Base-by-base conservation (phyloP, 306 rosid species). In the Rosa multiflora region DNA sequence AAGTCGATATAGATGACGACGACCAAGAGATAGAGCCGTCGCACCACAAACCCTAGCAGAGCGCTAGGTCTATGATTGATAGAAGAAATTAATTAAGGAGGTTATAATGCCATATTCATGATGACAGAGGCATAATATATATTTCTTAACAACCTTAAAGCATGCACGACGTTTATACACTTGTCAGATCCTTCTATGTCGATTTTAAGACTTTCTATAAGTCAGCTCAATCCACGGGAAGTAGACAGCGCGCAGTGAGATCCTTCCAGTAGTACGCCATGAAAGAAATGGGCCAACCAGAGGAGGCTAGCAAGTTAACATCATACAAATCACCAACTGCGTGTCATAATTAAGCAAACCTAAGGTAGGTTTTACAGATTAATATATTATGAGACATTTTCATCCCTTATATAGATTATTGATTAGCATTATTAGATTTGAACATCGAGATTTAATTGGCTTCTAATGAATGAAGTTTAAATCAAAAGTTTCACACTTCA, bases 261-360 rank as follows among this genome's bases (percentile, higher is more conserved):
- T 21, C 4, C 48, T 11, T 18, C n/a, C 49, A 13, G 43, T 64
- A 35, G 10, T 44, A 26, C 29, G 47, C 20, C 63, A 15, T 39
- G 79, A 80, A 73, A 67, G 84, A 66, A 32, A 76, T 56, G 82
- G 79, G 56, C 77, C 84, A 84, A 84, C 84, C 3, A 39, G 76
- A 42, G 73, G 87, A 40, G 20, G 87, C 44, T 84, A 17, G 61
- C 55, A 18, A 56, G 79, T 80, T 40, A 20, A 43, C 82, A 56
- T 84, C 87, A 76, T 18, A 11, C 64, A 20, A 20, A 69, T 35
- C 20, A 23, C 26, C 76, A 52, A 11, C n/a, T 48, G n/a, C 43
- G 20, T 10, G 2, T 15, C 43, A 51, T 26, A 51, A 49, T 37
- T 51, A 49, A 72, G 47, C 32, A 73, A 53, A 39, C 47, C n/a